These are phyloP conservation scores for Nitzschia sp. DNA, from an alignment of 108 stramenopile species.

Conservation along the genomic window DNA sequence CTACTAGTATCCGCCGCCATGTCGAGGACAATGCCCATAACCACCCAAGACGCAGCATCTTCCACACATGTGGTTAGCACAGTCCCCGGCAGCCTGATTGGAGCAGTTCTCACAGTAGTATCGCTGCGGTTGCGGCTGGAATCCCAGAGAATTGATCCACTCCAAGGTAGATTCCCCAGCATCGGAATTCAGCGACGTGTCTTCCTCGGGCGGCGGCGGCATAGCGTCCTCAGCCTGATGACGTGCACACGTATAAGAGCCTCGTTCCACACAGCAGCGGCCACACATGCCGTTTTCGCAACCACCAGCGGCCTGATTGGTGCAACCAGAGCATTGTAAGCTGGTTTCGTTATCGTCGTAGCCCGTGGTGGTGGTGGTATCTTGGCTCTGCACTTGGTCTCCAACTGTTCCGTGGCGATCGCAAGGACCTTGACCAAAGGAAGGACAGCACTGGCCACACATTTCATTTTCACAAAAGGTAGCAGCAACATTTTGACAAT, in stretches of 20 bases:
- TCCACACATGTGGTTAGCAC: conserved; percentile 39
- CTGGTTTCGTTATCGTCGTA: neutral
- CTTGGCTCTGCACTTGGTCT: neutral
- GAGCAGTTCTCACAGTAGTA: neutral
- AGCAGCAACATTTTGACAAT: conserved; percentile 10
- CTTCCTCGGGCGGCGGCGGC: neutral
- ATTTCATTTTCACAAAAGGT: conserved; percentile 29
- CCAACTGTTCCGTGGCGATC: conserved; percentile 15
- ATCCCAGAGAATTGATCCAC: too few species aligned
- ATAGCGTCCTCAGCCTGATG: conserved; percentile 10
- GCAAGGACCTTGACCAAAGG: conserved; percentile 26
- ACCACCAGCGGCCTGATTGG: conserved; percentile 27
- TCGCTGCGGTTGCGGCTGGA: neutral
- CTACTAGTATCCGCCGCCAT: neutral
- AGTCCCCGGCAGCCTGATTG: conserved; percentile 31
- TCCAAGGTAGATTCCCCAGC: too few species aligned
- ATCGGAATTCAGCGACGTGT: too few species aligned
- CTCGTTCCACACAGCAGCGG: conserved; percentile 25
- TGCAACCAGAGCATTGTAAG: conserved; percentile 9
- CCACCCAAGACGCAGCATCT: conserved; percentile 44
- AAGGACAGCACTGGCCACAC: conserved; percentile 44
- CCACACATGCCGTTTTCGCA: conserved; percentile 36
- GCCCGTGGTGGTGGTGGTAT: neutral
- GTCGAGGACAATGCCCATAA: conserved; percentile 4
- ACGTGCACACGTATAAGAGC: conserved; percentile 21